phyloP scores from a whole-genome alignment of 1,139 yeast genomes.

The Debaryomyces sp. region DNA sequence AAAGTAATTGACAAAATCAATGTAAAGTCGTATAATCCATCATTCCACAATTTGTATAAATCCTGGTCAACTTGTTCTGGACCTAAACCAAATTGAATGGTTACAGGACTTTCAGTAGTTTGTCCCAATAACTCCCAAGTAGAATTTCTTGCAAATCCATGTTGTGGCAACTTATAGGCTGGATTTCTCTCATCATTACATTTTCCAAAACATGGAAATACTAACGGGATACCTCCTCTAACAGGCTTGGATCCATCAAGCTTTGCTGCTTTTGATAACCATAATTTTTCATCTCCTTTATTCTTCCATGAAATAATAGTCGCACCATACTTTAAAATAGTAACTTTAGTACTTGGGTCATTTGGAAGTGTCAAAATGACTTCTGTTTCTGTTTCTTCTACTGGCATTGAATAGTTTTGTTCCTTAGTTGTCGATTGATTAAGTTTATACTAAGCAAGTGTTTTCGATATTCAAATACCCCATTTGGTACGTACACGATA shows the following conservation, averaged over 20 bases:
- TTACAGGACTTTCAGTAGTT: conserved; percentile 53
- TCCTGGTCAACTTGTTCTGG: conserved; percentile 75
- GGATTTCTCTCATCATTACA: conserved; percentile 40
- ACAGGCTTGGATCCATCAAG: conserved; percentile 92
- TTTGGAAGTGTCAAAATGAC: conserved; percentile 63
- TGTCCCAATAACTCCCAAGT: conserved; percentile 94
- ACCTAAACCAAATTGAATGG: conserved; percentile 86
- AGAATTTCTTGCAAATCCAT: conserved; percentile 91
- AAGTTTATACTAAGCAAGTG: not conserved
- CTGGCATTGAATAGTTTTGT: conserved; percentile 40
- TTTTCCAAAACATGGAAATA: conserved; percentile 94
- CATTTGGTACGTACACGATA: not conserved
- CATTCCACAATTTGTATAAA: conserved; percentile 58
- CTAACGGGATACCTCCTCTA: conserved; percentile 95
- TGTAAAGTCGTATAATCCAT: conserved; percentile 67
- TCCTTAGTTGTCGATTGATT: not conserved
- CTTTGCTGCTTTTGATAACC: conserved; percentile 71
- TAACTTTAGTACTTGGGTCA: conserved; percentile 55
- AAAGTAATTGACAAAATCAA: conserved; percentile 70
- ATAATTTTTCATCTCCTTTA: conserved; percentile 67
- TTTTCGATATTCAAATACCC: not conserved
- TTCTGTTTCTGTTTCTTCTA: conserved; percentile 65
- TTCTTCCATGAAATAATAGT: conserved; percentile 79
- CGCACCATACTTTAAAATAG: conserved; percentile 84
- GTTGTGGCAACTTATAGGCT: conserved; percentile 73